Base-by-base conservation (phyloP, 257 asterid genomes). In the Parsonsia alboflavescens region DNA sequence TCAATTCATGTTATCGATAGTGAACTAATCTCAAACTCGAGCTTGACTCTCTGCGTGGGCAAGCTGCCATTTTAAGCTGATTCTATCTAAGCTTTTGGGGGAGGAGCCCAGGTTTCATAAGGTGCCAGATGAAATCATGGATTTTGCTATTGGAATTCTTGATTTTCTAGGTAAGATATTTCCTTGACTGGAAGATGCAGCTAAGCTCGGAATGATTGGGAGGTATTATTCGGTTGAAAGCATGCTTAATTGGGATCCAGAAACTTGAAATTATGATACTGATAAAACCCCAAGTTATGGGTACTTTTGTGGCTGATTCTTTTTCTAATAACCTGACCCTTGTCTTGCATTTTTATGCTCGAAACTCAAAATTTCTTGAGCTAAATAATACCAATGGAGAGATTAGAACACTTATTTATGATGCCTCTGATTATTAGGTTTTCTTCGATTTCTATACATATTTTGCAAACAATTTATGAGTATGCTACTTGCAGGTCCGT, bases 161-260 rank as follows among this genome's bases (percentile, higher is more conserved):
- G 97, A 95, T 87, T 85, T 84, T 36, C 86, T 92, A 39, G 99
- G 83, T n/a, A 92, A 86, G 82, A 74, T 89, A 12, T 89, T 92
- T 57, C 98, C 99, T 73, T 75, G 90, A 0, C 54, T 92, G 84
- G 99, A 92, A 74, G 98, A 95, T 76, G 91, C 80, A 0, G 98
- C 98, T 5, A 98, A 95, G 89, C 92, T 88, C 77, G 99, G 98
- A 19, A 95, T 90, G 89, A 95, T 95, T 22, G 99, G 98, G 10
- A 84, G n/a, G 89, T 95, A 95, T 71, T 95, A 95, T 80, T 97
- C 98, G 4, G 98, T 97, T 0, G 98, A 95, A 82, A 90, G 98
- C 68, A 90, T 95, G 98, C 73, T 95, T 83, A 71, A 90, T 46
- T 87, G 81, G 93, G 96, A 95, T 84, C 85, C 87, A 0, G 89